Conservation (phyloP, 202 grass and related monocot species). For the Saccharum hybrid region DNA sequence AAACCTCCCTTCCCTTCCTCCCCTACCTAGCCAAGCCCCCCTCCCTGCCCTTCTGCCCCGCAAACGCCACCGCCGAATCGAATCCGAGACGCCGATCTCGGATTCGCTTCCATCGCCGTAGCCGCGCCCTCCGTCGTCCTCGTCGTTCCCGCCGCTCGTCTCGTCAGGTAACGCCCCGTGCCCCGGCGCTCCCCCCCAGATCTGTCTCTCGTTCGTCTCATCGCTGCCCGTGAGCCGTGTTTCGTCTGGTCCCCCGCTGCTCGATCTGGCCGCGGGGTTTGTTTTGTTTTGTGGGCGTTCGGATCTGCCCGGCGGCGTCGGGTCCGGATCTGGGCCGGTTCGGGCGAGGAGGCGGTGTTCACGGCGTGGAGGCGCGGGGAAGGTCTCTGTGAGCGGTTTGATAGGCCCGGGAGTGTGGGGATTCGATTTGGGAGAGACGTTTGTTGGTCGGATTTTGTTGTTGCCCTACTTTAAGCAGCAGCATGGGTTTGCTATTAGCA, state of each 20-base stretch:
- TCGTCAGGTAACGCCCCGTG: conserved; percentile 35
- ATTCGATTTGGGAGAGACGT: not conserved
- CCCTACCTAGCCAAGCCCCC: too few relatives aligned
- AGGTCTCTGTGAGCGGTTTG: not conserved
- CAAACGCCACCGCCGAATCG: conserved; percentile 7
- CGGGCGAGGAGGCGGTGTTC: not conserved
- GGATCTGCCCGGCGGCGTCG: not conserved
- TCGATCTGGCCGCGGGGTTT: conserved; percentile 1
- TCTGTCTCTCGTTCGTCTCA: not conserved
- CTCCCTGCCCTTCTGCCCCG: too few relatives aligned
- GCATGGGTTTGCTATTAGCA: not conserved
- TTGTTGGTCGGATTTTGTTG: not conserved
- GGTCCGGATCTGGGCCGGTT: conserved; percentile 34
- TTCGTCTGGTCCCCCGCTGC: not conserved
- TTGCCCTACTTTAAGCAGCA: too few relatives aligned
- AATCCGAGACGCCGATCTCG: conserved; percentile 55
- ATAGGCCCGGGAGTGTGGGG: too few relatives aligned
- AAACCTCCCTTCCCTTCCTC: conserved; percentile 11
- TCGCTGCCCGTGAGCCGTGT: not conserved
- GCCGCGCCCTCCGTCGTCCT: not conserved
- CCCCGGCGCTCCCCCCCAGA: not conserved
- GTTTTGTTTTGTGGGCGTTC: not conserved
- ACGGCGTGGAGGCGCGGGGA: too few relatives aligned
- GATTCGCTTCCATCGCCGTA: conserved; percentile 12
- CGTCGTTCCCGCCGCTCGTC: not conserved